These are phyloP conservation scores for Mucor plumbeus DNA, from an alignment of 371 early-diverging fungal species.

Conservation along the genomic window DNA sequence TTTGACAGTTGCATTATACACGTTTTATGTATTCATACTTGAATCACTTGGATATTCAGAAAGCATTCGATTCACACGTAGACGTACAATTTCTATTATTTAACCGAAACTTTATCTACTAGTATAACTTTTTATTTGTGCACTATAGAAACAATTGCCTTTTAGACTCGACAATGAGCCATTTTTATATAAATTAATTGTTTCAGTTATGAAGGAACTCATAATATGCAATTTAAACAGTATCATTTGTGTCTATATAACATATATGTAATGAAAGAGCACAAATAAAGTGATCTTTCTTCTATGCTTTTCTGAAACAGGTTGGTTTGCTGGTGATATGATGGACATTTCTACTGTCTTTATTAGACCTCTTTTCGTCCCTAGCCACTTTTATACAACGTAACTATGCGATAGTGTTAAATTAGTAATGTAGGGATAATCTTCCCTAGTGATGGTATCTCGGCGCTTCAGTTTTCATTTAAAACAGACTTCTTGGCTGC, in stretches of 20 bases:
- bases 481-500: constrained; percentile 84
- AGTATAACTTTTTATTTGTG: too few relatives aligned
- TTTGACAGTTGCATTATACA: neutral
- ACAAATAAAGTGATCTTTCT: neutral
- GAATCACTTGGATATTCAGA: too few relatives aligned
- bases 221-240: neutral
- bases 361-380: neutral
- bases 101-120: too few relatives aligned
- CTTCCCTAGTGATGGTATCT: constrained; percentile 78
- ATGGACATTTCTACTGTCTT: neutral
- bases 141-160: too few relatives aligned
- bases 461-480: constrained; percentile 76
- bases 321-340: neutral
- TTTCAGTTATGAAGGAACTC: neutral
- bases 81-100: too few relatives aligned
- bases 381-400: too few relatives aligned
- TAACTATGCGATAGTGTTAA: neutral
- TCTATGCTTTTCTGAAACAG: neutral
- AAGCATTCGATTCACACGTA: too few relatives aligned
- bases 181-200: neutral
- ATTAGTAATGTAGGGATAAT: neutral
- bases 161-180: too few relatives aligned
- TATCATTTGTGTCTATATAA: neutral
- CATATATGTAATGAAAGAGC: too few relatives aligned
- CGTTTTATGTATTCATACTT: too few relatives aligned